phyloP scores from a whole-genome alignment of 1,284 basidiomycete species.

The Rhodofomes roseus region DNA sequence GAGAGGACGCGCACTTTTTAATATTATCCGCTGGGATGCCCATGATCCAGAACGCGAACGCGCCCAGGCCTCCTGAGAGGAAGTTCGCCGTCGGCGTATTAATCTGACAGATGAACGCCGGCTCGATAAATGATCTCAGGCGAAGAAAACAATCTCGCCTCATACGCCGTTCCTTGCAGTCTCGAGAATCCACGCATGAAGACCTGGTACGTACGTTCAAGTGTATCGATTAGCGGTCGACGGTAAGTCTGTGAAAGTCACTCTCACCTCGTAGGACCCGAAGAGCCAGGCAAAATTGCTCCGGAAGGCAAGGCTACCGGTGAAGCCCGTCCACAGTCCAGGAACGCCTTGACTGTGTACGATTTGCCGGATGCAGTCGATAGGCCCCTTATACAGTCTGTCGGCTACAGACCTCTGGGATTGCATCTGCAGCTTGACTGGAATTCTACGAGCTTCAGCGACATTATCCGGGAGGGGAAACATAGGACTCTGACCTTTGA shows the following conservation, averaged over 20 bases:
- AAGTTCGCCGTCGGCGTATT: constrained; percentile 65
- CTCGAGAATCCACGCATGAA: constrained; percentile 55
- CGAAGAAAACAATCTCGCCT: constrained; percentile 33
- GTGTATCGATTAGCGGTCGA: neutral
- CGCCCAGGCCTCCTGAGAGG: constrained; percentile 62
- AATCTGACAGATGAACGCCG: constrained; percentile 38
- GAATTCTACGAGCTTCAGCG: neutral
- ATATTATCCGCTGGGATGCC: constrained; percentile 77
- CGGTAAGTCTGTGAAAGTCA: neutral
- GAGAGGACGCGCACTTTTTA: constrained; percentile 54
- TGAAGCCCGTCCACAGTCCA: constrained; percentile 66
- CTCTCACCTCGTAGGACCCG: constrained; percentile 51
- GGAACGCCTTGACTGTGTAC: constrained; percentile 48
- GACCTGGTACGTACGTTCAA: constrained; percentile 32
- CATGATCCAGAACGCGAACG: constrained; percentile 63
- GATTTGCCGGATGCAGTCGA: constrained; percentile 58
- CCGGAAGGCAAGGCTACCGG: constrained; percentile 58
- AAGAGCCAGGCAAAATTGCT: constrained; percentile 73
- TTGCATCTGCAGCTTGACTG: constrained; percentile 79
- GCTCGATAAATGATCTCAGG: neutral
- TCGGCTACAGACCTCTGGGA: constrained; percentile 50
- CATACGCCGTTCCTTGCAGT: constrained; percentile 49
- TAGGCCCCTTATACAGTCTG: constrained; percentile 61
- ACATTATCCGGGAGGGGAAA: neutral
- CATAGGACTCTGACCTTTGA: constrained; percentile 49